Percentiles rank a stretch among this genome's conserved stretches.
Evolutionary conservation across 257 asterid genomes (phyloP).

Genomic region (Solanum phureja): DNA sequence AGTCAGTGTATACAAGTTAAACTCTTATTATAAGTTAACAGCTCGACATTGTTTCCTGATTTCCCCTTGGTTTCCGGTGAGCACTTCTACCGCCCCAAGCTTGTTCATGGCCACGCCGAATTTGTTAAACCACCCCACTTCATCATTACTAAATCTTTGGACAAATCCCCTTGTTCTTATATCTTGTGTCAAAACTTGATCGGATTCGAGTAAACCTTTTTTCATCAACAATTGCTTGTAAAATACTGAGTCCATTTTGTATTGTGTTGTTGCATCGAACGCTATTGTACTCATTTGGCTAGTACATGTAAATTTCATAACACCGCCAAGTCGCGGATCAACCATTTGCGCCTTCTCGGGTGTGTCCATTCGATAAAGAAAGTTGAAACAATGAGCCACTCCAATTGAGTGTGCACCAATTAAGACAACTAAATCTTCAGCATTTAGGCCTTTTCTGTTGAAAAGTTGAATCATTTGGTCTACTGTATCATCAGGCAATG

Average conservation of each 20-base stretch:
- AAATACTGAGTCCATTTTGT: conserved; percentile 39
- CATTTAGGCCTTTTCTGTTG: conserved; percentile 25
- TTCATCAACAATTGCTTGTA: conserved; percentile 37
- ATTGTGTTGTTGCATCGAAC: conserved; percentile 33
- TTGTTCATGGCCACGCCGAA: conserved; percentile 22
- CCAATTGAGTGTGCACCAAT: conserved; percentile 61
- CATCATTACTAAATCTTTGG: conserved; percentile 24
- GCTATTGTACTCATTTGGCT: conserved; percentile 13
- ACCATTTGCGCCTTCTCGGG: conserved; percentile 16
- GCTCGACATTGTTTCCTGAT: conserved; percentile 49
- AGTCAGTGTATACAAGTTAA: neutral
- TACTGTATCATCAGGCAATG: conserved; percentile 21
- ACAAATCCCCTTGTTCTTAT: conserved; percentile 16
- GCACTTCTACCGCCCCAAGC: conserved; percentile 36
- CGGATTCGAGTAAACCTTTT: conserved; percentile 44
- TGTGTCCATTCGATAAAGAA: conserved; percentile 15
- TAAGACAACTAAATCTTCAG: conserved; percentile 44
- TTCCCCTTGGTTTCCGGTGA: conserved; percentile 44
- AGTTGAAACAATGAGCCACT: conserved; percentile 34
- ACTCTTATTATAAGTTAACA: conserved; percentile 16
- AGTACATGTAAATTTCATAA: conserved; percentile 22
- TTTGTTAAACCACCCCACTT: conserved; percentile 32
- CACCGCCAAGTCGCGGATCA: conserved; percentile 15
- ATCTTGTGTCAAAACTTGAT: conserved; percentile 27
- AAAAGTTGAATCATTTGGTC: conserved; percentile 18